phyloP scores from a whole-genome alignment of 2,329 filamentous ascomycete genomes.

The Ploettnerulaceae sp. region DNA sequence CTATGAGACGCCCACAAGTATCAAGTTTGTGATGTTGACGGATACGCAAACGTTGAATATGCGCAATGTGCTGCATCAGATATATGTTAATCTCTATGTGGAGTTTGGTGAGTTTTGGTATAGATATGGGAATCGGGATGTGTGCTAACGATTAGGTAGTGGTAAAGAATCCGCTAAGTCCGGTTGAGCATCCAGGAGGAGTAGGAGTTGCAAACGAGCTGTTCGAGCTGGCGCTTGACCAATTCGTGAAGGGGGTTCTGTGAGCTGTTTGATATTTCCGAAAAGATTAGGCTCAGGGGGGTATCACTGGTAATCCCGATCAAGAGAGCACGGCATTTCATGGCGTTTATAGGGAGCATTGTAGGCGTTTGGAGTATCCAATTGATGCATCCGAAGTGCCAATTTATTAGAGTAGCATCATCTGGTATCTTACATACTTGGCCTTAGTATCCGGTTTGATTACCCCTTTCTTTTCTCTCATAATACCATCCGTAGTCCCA shows the following conservation, averaged over 20 bases:
- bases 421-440: slow-evolving; percentile 24
- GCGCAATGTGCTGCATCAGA: slow-evolving; percentile 91
- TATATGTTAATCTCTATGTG: slow-evolving; percentile 96
- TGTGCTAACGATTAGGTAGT: slow-evolving; percentile 41
- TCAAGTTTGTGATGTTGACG: slow-evolving; percentile 95
- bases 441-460: neutral
- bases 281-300: neutral
- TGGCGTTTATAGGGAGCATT: slow-evolving; percentile 22
- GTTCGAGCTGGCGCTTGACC: slow-evolving; percentile 68
- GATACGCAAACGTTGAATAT: slow-evolving; percentile 86
- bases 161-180: slow-evolving; percentile 65
- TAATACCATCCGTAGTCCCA: slow-evolving; percentile 1
- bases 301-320: neutral
- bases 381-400: slow-evolving; percentile 8
- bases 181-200: slow-evolving; percentile 63
- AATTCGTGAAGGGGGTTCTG: slow-evolving; percentile 66
- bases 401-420: slow-evolving; percentile 12
- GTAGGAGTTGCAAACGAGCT: slow-evolving; percentile 67
- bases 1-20: slow-evolving; percentile 93
- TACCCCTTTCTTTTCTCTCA: neutral
- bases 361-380: slow-evolving; percentile 18
- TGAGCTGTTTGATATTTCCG: slow-evolving; percentile 2
- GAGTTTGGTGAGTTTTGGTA: slow-evolving; percentile 66
- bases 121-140: neutral
- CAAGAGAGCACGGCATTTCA: slow-evolving; percentile 6